Conservation (phyloP, 805 yeast genomes). For the Candida montana region DNA sequence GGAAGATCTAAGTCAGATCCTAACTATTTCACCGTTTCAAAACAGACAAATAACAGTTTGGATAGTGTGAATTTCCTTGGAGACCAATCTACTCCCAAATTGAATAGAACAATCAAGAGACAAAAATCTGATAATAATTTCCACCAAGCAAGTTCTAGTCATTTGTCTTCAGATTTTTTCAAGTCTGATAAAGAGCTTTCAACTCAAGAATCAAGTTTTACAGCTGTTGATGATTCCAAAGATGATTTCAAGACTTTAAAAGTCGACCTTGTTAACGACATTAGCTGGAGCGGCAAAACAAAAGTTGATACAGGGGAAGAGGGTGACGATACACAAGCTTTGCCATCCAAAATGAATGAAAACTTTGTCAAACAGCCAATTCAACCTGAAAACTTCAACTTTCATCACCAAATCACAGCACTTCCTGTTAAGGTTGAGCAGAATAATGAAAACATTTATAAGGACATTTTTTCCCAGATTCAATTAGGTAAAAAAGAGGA, state of each 20-base stretch:
- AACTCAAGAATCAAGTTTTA: neutral
- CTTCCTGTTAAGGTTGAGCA: neutral
- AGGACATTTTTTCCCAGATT: neutral
- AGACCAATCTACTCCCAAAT: neutral
- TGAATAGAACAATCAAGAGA: neutral
- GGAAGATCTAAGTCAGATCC: neutral
- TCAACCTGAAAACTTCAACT: constrained; percentile 1
- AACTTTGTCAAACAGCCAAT: constrained; percentile 1
- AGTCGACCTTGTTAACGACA: too few species aligned
- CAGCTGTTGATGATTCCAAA: neutral
- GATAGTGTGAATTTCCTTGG: constrained; percentile 5
- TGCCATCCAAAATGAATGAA: neutral
- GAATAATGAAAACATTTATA: constrained; percentile 5
- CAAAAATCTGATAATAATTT: neutral
- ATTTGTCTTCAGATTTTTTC: neutral
- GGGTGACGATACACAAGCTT: too few species aligned
- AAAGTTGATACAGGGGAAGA: too few species aligned
- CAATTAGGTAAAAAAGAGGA: neutral
- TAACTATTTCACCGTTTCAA: neutral
- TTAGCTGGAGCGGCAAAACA: too few species aligned
- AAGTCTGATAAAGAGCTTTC: neutral
- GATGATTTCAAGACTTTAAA: neutral
- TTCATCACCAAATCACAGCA: constrained; percentile 2
- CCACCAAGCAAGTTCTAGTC: neutral
- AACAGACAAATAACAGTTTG: constrained; percentile 2